Percentiles rank a stretch among this genome's conserved stretches.
phyloP scores from a whole-genome alignment of 495 filamentous ascomycete species.

The Neurospora sp. region DNA sequence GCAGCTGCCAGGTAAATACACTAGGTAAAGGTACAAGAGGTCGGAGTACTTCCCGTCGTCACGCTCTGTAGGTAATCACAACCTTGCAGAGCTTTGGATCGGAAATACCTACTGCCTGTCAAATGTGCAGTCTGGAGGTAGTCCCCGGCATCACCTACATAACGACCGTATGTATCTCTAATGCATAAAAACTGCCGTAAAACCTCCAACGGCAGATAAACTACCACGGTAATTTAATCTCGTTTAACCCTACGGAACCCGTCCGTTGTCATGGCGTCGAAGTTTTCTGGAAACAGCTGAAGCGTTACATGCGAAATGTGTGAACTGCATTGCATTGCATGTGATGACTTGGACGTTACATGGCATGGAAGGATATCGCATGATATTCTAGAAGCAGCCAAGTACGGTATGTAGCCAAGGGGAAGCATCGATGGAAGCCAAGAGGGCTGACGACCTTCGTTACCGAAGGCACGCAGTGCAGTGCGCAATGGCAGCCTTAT shows the following conservation, averaged over 20 bases:
- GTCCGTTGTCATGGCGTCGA: neutral
- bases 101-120: too few species aligned
- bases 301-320: neutral
- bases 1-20: neutral
- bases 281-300: neutral
- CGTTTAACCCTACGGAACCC: neutral
- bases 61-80: too few species aligned
- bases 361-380: neutral
- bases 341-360: neutral
- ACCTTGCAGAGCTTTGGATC: too few species aligned
- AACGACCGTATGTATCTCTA: too few species aligned
- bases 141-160: too few species aligned
- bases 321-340: neutral
- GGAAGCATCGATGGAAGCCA: neutral
- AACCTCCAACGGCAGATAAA: neutral
- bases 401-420: neutral
- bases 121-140: neutral
- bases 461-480: neutral
- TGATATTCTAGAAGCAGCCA: neutral
- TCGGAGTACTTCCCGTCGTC: too few species aligned
- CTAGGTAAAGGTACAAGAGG: too few species aligned
- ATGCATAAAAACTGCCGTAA: neutral
- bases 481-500: neutral
- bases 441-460: neutral
- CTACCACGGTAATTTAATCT: neutral